Evolutionary conservation across 495 filamentous ascomycete species (phyloP).

Genomic region (Annulohypoxylon maeteangense): DNA sequence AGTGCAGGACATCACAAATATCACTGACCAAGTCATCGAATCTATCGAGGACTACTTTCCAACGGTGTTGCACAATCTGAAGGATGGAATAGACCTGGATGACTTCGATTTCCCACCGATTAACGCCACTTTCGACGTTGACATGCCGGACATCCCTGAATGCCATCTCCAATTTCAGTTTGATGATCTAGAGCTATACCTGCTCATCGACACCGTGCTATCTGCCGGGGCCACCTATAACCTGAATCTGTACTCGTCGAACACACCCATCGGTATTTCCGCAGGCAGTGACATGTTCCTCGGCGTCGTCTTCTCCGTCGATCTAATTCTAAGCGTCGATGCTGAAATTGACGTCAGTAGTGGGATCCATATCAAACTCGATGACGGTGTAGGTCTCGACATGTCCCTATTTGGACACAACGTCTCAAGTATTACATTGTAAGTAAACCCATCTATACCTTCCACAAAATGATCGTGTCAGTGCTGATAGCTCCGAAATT

Average conservation of each 20-base stretch:
- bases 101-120: slow-evolving; percentile 54
- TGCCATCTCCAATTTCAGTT: slow-evolving; percentile 58
- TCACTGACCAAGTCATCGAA: slow-evolving; percentile 41
- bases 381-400: slow-evolving; percentile 57
- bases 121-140: slow-evolving; percentile 50
- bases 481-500: slow-evolving; percentile 4
- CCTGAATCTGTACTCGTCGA: slow-evolving; percentile 59
- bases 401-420: slow-evolving; percentile 58
- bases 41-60: slow-evolving; percentile 45
- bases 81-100: slow-evolving; percentile 47
- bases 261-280: slow-evolving; percentile 55
- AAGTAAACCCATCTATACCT: slow-evolving; percentile 26
- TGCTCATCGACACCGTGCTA: slow-evolving; percentile 59
- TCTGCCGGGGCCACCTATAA: slow-evolving; percentile 57
- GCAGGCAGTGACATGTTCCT: slow-evolving; percentile 51
- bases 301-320: slow-evolving; percentile 58
- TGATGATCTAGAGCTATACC: slow-evolving; percentile 63
- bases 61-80: slow-evolving; percentile 22
- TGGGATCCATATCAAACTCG: slow-evolving; percentile 63
- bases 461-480: background rate
- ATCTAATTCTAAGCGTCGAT: slow-evolving; percentile 60
- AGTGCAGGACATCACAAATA: slow-evolving; percentile 46
- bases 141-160: slow-evolving; percentile 56
- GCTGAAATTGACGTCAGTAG: slow-evolving; percentile 60
- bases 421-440: slow-evolving; percentile 60